phyloP scores from a whole-genome alignment of 106 monocot genomes.

The Phalaenopsis equestris region DNA sequence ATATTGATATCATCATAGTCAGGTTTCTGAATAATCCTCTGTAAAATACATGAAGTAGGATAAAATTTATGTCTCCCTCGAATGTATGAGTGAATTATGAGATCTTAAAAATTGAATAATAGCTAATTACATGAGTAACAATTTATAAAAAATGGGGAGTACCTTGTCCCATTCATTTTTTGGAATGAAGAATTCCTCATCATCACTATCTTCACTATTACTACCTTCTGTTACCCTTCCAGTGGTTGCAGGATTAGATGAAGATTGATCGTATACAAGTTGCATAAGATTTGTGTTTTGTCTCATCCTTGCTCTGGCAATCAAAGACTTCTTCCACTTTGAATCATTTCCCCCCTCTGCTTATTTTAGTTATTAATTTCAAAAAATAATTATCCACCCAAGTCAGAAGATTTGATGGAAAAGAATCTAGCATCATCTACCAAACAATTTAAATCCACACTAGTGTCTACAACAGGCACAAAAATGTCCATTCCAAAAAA shows the following conservation, averaged over 20 bases:
- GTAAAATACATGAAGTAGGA: constrained; percentile 17
- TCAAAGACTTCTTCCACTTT: constrained; percentile 88
- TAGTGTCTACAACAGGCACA: neutral
- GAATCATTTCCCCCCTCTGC: constrained; percentile 42
- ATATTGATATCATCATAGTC: constrained; percentile 30
- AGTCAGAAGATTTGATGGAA: neutral
- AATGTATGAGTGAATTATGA: neutral
- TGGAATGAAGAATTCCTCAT: constrained; percentile 74
- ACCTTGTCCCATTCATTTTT: constrained; percentile 73
- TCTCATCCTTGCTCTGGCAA: constrained; percentile 35
- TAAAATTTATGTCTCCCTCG: neutral
- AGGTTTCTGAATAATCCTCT: constrained; percentile 38
- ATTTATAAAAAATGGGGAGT: neutral
- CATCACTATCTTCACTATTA: constrained; percentile 70
- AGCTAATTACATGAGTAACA: neutral
- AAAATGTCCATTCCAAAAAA: neutral
- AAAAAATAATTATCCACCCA: neutral
- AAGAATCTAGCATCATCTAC: neutral
- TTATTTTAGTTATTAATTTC: constrained; percentile 16
- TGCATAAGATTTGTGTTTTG: constrained; percentile 67
- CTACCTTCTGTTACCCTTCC: constrained; percentile 14
- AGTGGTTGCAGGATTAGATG: constrained; percentile 7
- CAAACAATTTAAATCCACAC: neutral
- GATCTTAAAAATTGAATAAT: neutral
- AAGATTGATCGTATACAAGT: constrained; percentile 73